Evolutionary conservation across 345 rosid species (phyloP).

Genomic region (Eucalyptus erythrocorys): DNA sequence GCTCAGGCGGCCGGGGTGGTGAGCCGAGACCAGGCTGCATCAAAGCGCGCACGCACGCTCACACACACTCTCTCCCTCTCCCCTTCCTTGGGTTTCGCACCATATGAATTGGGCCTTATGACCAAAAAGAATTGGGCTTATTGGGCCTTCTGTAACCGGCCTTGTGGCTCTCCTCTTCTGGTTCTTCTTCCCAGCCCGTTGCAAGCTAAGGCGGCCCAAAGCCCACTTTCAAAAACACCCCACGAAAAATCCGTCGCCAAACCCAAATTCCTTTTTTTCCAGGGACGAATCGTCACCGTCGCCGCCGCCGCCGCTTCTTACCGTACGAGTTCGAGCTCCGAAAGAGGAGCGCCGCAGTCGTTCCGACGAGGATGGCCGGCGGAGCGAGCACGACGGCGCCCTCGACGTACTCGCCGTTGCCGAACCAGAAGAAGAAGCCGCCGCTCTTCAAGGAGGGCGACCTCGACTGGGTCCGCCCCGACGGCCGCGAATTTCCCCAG

Average conservation of each 20-base stretch:
- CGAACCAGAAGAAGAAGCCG: constrained; percentile 21
- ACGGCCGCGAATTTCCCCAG: constrained; percentile 81
- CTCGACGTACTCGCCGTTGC: constrained; percentile 58
- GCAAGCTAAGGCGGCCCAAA: not conserved
- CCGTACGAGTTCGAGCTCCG: not conserved
- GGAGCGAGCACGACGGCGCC: constrained; percentile 29
- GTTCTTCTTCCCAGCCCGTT: not conserved
- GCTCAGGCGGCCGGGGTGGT: not conserved
- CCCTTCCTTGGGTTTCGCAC: not conserved
- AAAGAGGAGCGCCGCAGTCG: not conserved
- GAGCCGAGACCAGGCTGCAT: not conserved
- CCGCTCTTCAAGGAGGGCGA: constrained; percentile 38
- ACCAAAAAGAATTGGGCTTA: not conserved
- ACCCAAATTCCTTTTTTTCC: not conserved
- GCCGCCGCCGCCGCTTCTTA: not conserved
- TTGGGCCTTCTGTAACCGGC: not conserved
- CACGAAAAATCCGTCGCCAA: not conserved
- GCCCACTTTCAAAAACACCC: not conserved
- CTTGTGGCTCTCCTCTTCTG: not conserved
- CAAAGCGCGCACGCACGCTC: not conserved
- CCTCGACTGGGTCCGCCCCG: constrained; percentile 86
- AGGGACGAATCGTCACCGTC: not conserved
- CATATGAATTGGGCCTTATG: not conserved
- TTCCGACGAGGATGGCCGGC: constrained; percentile 28
- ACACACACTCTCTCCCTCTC: not conserved